Conservation (phyloP, 169 alveolate genomes). For the Plasmodium fragile region DNA sequence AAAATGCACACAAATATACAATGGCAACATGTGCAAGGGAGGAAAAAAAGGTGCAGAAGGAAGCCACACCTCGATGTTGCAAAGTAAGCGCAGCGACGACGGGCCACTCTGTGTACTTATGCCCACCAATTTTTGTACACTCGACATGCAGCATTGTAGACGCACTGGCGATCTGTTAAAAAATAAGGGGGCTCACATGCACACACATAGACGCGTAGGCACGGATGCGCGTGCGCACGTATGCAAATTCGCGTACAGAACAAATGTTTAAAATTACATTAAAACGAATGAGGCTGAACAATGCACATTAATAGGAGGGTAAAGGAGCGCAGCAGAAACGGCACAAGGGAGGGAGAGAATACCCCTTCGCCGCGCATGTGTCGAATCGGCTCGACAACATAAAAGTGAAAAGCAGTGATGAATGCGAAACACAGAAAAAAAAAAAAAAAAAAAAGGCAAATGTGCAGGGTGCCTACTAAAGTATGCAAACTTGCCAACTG, state of each 20-base stretch:
- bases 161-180: not conserved
- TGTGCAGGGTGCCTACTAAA: not conserved
- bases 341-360: not conserved
- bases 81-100: not conserved
- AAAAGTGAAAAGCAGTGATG: not conserved
- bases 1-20: not conserved
- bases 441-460: not conserved
- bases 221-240: not conserved
- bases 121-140: not conserved
- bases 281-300: slow-evolving; percentile 2
- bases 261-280: not conserved
- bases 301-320: not conserved
- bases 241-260: not conserved
- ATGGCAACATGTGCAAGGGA: not conserved
- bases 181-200: not conserved
- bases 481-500: not conserved
- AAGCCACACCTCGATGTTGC: not conserved
- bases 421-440: not conserved
- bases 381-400: not conserved
- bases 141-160: not conserved
- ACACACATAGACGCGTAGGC: not conserved
- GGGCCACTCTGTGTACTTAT: not conserved
- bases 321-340: not conserved
- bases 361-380: not conserved
- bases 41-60: not conserved